Conservation (phyloP, 164 flowering plant species). For the Euptelea pleiosperma region DNA sequence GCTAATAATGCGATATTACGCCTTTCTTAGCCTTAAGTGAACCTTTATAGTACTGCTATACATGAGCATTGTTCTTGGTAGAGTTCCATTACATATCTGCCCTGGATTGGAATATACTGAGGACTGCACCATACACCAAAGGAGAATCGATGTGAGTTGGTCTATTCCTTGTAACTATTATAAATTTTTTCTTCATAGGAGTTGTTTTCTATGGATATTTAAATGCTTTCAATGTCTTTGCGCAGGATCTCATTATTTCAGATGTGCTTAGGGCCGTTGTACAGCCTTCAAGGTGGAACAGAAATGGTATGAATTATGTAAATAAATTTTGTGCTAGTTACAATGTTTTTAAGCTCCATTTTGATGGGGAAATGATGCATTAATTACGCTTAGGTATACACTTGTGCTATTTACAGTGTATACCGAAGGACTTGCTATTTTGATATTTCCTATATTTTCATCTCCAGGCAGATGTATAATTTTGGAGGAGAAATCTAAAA, state of each 20-base stretch:
- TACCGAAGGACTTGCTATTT: slow-evolving; percentile 1
- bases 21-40: slow-evolving; percentile 18
- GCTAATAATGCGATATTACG: slow-evolving; percentile 22
- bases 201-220: background rate
- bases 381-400: slow-evolving; percentile 13
- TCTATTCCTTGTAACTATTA: background rate
- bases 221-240: slow-evolving; percentile 3
- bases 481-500: slow-evolving; percentile 8
- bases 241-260: slow-evolving; percentile 28
- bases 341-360: slow-evolving; percentile 20
- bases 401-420: slow-evolving; percentile 7
- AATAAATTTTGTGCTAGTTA: slow-evolving; percentile 26
- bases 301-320: slow-evolving; percentile 31
- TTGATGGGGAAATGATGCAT: slow-evolving; percentile 3
- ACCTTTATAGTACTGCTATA: slow-evolving; percentile 24
- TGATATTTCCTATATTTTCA: slow-evolving; percentile 1
- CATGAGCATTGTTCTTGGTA: slow-evolving; percentile 20
- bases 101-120: slow-evolving; percentile 14
- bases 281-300: slow-evolving; percentile 16
- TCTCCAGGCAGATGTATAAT: slow-evolving; percentile 17
- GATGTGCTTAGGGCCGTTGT: slow-evolving; percentile 22
- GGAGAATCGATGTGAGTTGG: slow-evolving; percentile 37
- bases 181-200: background rate
- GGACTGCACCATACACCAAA: slow-evolving; percentile 12
- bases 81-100: slow-evolving; percentile 19